These are phyloP conservation scores for Populus davidiana DNA, from an alignment of 345 rosid species.

Conservation along the genomic window DNA sequence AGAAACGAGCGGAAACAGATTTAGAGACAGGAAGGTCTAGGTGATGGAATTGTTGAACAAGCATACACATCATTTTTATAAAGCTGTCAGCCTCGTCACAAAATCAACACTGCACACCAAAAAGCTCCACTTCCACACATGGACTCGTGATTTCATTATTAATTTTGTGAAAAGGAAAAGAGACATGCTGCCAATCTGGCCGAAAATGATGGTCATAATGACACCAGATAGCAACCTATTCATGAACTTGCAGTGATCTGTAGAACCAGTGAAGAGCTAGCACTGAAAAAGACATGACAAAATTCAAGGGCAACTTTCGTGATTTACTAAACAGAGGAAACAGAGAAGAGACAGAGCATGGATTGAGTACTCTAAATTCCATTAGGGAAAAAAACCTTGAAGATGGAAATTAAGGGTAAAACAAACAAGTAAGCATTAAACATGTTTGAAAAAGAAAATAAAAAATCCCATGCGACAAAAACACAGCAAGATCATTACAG, in stretches of 20 bases:
- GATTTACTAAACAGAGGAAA: background rate
- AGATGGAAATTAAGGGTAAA: slow-evolving; percentile 1
- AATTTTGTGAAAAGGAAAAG: background rate
- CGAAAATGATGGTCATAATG: background rate
- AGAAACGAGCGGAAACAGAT: background rate
- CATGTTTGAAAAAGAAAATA: background rate
- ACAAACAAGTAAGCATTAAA: background rate
- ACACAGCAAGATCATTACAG: background rate
- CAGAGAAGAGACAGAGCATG: background rate
- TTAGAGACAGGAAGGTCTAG: background rate
- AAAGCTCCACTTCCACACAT: background rate
- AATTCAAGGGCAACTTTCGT: background rate
- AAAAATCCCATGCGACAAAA: background rate
- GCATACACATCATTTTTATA: background rate
- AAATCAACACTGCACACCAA: background rate
- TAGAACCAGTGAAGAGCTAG: background rate
- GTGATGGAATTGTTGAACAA: background rate
- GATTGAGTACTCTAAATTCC: background rate
- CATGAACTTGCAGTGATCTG: background rate
- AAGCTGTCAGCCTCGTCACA: background rate
- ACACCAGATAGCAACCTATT: background rate
- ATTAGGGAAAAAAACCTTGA: background rate
- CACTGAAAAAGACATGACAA: background rate
- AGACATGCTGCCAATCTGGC: background rate
- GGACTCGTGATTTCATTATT: background rate